Evolutionary conservation across 2,329 filamentous ascomycete species (phyloP), one percentile per base, ranked within the genome.

Genomic region (Xylariaceae sp.): DNA sequence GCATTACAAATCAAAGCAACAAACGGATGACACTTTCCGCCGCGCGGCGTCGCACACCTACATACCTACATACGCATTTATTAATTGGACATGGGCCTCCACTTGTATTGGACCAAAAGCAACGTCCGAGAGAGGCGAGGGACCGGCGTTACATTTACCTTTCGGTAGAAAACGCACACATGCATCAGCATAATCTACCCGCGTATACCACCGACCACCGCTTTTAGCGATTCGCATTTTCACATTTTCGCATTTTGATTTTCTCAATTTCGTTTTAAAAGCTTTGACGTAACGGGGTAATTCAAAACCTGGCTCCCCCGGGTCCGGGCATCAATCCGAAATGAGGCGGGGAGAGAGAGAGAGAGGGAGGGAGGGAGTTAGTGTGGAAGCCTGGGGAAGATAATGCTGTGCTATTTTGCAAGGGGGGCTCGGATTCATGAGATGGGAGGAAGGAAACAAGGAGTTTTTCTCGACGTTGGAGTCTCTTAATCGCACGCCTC

Each of bases 11-110:
- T 19, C 19, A 19, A 19, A 19, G 19, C 19, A 19, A 19, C 19
- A 19, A 19, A 19, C 19, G 19, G 19, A 19, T 19, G 19, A 19
- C 19, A 19, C 19, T 19, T 30, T 5, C 9, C 26, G 46, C 47
- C 40, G 50, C 19, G 52, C 50, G 55, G 37, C 53, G 55, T 42
- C 47, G 40, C 49, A 46, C 34, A 55, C 40, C 29, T 49, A 43
- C 37, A 51, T 53, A 50, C 51, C 53, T 51, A 60, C 55, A 53
- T 58, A 55, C 53, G 58, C 55, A 56, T 60, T 60, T 51, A 60
- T 60, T 60, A 60, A 60, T 60, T 60, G 58, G 48, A 60, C 58
- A 60, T 60, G 51, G 50, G 49, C 49, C 39, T 53, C 51, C 50
- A 35, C 26, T 5, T 42, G 47, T 3, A 39, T 41, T 29, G 31